Conservation (phyloP, 2,329 filamentous ascomycete genomes). For the Ophiognomonia clavigignenti-juglandacearum region DNA sequence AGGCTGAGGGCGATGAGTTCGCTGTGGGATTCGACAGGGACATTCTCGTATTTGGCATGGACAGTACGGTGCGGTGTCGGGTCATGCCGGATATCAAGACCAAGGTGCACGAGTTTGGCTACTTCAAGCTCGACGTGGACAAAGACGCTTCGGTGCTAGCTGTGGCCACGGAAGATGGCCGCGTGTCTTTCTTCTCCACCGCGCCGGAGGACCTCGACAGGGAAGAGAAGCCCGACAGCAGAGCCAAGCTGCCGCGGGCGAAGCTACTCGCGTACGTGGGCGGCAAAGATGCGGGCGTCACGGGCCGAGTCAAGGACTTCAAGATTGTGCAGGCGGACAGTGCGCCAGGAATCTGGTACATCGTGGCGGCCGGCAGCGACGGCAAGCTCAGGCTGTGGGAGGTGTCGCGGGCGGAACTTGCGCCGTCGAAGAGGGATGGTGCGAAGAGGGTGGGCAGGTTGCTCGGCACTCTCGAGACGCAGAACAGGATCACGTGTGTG, state of each 20-base stretch:
- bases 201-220: slow-evolving; percentile 40
- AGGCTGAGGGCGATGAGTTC: slow-evolving; percentile 73
- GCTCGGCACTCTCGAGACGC: slow-evolving; percentile 76
- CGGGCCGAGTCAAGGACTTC: slow-evolving; percentile 84
- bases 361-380: slow-evolving; percentile 78
- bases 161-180: slow-evolving; percentile 85
- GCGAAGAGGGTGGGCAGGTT: slow-evolving; percentile 53
- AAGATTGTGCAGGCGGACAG: slow-evolving; percentile 49
- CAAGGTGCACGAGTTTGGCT: slow-evolving; percentile 80
- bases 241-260: slow-evolving; percentile 45
- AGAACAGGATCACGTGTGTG: slow-evolving; percentile 85
- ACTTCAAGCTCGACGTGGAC: slow-evolving; percentile 52
- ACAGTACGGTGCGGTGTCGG: slow-evolving; percentile 74
- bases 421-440: slow-evolving; percentile 21
- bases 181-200: slow-evolving; percentile 78
- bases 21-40: slow-evolving; percentile 86
- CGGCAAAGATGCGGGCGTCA: slow-evolving; percentile 62
- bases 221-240: slow-evolving; percentile 19
- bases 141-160: slow-evolving; percentile 57
- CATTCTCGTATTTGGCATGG: slow-evolving; percentile 79
- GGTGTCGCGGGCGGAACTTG: slow-evolving; percentile 41
- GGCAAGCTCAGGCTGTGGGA: slow-evolving; percentile 78
- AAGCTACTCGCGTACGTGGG: slow-evolving; percentile 73
- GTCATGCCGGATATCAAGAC: slow-evolving; percentile 63
- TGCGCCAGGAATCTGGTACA: slow-evolving; percentile 40